Conservation (phyloP, 140 eudicot species). For the Ambrosia hybrid region DNA sequence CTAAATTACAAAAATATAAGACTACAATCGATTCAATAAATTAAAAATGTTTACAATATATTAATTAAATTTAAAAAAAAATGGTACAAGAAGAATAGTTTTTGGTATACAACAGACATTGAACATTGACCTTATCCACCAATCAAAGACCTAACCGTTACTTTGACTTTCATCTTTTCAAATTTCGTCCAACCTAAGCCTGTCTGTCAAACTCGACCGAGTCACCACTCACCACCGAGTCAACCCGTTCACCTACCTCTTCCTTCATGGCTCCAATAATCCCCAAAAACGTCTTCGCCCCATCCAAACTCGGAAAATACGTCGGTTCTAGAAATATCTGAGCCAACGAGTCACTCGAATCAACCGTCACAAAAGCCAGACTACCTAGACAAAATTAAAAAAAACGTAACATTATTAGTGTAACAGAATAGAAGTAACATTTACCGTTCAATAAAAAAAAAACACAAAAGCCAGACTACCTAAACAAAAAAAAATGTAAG, state of each 20-base stretch:
- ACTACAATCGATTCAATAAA: not conserved
- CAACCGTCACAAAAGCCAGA: constrained; percentile 39
- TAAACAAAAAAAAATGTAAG: no score
- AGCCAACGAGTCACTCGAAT: constrained; percentile 57
- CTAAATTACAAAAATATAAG: not conserved
- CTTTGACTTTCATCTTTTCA: constrained; percentile 26
- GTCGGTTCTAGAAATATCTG: constrained; percentile 72
- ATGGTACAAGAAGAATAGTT: constrained; percentile 22
- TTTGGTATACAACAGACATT: constrained; percentile 30
- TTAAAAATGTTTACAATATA: constrained; percentile 3
- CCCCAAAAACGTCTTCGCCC: not conserved
- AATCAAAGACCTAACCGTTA: constrained; percentile 25
- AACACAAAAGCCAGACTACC: no score
- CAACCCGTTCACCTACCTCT: constrained; percentile 16
- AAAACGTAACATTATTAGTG: no score
- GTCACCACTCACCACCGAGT: constrained; percentile 23
- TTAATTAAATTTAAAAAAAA: not conserved
- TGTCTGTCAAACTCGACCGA: constrained; percentile 30
- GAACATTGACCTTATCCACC: constrained; percentile 43
- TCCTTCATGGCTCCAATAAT: constrained; percentile 58
- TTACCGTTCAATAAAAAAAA: no score
- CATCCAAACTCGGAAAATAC: constrained; percentile 15
- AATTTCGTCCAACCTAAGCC: constrained; percentile 39
- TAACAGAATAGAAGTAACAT: no score
- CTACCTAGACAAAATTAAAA: not conserved